These are phyloP conservation scores for Coemansia umbellata DNA, from an alignment of 192 early-diverging fungal species.

Conservation along the genomic window DNA sequence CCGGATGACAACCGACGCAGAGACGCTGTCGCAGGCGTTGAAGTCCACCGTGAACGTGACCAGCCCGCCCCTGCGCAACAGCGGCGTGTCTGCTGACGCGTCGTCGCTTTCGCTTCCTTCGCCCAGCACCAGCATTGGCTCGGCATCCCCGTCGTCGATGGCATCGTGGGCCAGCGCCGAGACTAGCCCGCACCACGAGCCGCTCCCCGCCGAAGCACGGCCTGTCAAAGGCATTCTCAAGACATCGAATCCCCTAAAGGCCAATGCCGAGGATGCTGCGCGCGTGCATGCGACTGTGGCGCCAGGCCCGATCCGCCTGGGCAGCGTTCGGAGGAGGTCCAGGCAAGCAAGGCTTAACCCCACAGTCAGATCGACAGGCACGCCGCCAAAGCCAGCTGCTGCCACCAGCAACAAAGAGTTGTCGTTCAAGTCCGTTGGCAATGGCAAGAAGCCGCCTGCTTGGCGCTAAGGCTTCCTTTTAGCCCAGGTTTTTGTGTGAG, in stretches of 20 bases:
- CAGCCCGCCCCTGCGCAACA: slow-evolving; percentile 17
- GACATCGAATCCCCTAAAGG: slow-evolving; percentile 2
- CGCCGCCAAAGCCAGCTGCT: slow-evolving; percentile 21
- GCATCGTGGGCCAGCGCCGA: slow-evolving; percentile 42
- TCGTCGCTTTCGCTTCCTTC: slow-evolving; percentile 30
- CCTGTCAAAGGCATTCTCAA: slow-evolving; percentile 47
- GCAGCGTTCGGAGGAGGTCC: slow-evolving; percentile 33
- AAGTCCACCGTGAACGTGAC: slow-evolving; percentile 4
- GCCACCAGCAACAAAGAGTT: slow-evolving; percentile 16
- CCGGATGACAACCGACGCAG: not conserved
- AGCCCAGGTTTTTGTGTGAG: too few relatives aligned
- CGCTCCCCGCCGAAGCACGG: slow-evolving; percentile 29
- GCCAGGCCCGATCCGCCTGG: slow-evolving; percentile 33
- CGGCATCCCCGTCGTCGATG: slow-evolving; percentile 30
- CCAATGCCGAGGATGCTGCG: not conserved
- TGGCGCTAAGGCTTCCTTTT: slow-evolving; percentile 19
- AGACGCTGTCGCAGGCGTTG: slow-evolving; percentile 5
- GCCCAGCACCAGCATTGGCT: slow-evolving; percentile 17
- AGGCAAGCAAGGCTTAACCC: slow-evolving; percentile 38
- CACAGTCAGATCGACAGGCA: slow-evolving; percentile 6
- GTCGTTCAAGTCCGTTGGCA: slow-evolving; percentile 38
- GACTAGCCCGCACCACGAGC: slow-evolving; percentile 44
- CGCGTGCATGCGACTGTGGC: not conserved
- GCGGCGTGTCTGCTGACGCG: not conserved
- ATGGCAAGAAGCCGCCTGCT: slow-evolving; percentile 17